phyloP scores from a whole-genome alignment of 805 yeast genomes.

The Suhomyces vadensis region DNA sequence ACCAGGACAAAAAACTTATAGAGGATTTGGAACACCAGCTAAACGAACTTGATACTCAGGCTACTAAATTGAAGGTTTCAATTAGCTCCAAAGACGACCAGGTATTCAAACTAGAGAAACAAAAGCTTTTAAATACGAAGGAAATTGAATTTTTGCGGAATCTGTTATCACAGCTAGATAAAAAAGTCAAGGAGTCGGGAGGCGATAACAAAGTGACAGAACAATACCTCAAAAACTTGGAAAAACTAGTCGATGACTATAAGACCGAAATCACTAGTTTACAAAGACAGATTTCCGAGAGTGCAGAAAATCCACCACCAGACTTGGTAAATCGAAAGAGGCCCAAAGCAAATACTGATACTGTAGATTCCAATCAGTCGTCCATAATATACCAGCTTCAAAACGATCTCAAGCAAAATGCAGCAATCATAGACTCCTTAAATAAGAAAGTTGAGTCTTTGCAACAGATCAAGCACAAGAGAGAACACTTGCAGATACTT shows the following conservation, averaged over 20 bases:
- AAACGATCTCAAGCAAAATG: slow-evolving; percentile 6
- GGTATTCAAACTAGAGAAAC: slow-evolving; percentile 48
- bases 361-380: slow-evolving; percentile 39
- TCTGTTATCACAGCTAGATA: slow-evolving; percentile 54
- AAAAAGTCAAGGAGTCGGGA: slow-evolving; percentile 19
- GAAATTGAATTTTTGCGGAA: slow-evolving; percentile 60
- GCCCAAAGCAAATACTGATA: slow-evolving; percentile 23
- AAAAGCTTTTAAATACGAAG: slow-evolving; percentile 51
- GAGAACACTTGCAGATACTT: slow-evolving; percentile 46
- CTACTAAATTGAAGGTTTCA: slow-evolving; percentile 15
- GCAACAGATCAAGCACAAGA: slow-evolving; percentile 20
- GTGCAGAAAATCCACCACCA: background rate
- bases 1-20: slow-evolving; percentile 13
- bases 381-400: slow-evolving; percentile 37
- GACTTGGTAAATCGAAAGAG: slow-evolving; percentile 22
- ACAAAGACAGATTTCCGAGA: slow-evolving; percentile 34
- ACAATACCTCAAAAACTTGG: slow-evolving; percentile 43
- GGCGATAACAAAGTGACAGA: slow-evolving; percentile 31
- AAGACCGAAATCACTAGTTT: slow-evolving; percentile 50
- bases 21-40: slow-evolving; percentile 8
- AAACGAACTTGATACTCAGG: slow-evolving; percentile 15
- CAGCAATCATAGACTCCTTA: slow-evolving; percentile 36
- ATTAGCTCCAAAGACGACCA: slow-evolving; percentile 15
- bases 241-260: slow-evolving; percentile 54
- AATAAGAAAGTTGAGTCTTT: slow-evolving; percentile 35